Evolutionary conservation across 805 yeast species (phyloP), one percentile per base, ranked within the genome.

Genomic region (Saccharomyces paradoxus): DNA sequence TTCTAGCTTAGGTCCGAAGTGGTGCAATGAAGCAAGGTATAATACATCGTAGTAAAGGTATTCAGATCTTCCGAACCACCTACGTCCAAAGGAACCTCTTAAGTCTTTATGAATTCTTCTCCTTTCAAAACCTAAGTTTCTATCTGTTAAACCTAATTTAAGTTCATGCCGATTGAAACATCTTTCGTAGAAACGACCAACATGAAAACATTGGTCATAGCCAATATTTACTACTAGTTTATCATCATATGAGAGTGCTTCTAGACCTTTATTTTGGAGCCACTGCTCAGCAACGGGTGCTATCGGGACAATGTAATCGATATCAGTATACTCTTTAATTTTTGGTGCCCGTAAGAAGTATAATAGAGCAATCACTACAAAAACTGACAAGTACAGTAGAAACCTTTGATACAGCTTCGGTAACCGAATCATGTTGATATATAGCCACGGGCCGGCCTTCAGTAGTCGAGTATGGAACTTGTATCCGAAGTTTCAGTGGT

Each of bases 21-120:
- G 21, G 12, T 28, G 31, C 28, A 55, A 17, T 8, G 53, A 37
- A 10, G 29, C 48, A 9, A 53, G 10, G 22, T 50, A 14, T 22
- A 53, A 31, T 2, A 54, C 52, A 46, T 63, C 67, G 49, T 63
- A 65, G 24, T 47, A 57, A 14, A 64, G 37, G 51, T 60, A 63
- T 46, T 61, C 59, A 1, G 68, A 63, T 6, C 29, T 47, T 2
- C 69, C 69, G 50, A 58, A 52, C 65, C 67, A 60, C 12, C 53
- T 48, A 48, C 51, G 55, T 4, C 61, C 58, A 10, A 49, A 48
- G 0, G 67, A 58, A 3, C 63, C 64, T 17, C 51, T 51, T 13
- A 64, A 30, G 53, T 67, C 69, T 49, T 67, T 67, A 17, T 49
- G 30, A 13, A 66, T 49, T 21, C 46, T 46, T 31, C 41, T 59